A percentile compares a stretch with the other conserved stretches of the same genome.
Evolutionary conservation across 2,329 filamentous ascomycete species (phyloP).

Genomic region (Stagonosporopsis tanaceti): DNA sequence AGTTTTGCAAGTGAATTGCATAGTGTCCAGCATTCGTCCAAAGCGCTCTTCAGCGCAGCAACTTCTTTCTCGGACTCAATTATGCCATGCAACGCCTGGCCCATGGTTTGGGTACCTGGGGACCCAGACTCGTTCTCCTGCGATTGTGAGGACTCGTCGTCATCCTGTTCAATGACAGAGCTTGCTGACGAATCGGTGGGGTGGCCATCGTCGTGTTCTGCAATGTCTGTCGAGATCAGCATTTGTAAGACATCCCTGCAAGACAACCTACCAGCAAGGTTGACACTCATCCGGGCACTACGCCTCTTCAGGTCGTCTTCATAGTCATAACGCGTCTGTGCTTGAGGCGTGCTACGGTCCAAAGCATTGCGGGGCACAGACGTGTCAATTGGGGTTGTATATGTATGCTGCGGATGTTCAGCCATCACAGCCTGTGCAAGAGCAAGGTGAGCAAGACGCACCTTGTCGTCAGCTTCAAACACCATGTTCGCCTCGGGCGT

Average conservation of each 20-base stretch:
- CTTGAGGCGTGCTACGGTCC: constrained; percentile 80
- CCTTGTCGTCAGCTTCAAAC: constrained; percentile 47
- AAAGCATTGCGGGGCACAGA: constrained; percentile 60
- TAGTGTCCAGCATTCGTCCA: constrained; percentile 91
- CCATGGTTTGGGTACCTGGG: constrained; percentile 50
- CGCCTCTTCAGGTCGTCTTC: constrained; percentile 63
- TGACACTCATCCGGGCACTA: constrained; percentile 70
- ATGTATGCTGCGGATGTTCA: constrained; percentile 52
- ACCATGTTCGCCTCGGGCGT: constrained; percentile 51
- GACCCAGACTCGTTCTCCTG: constrained; percentile 36
- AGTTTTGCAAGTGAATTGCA: constrained; percentile 89
- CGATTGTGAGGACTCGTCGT: constrained; percentile 42
- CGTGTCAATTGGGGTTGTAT: constrained; percentile 78
- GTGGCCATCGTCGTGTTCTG: constrained; percentile 53
- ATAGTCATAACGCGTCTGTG: constrained; percentile 82
- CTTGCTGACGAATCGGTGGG: constrained; percentile 39
- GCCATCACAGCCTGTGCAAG: constrained; percentile 32
- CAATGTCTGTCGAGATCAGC: constrained; percentile 53
- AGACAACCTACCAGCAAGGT: constrained; percentile 72
- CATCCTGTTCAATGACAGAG: constrained; percentile 45
- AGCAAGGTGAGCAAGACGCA: constrained; percentile 38
- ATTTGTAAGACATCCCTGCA: constrained; percentile 25
- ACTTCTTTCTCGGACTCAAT: constrained; percentile 70
- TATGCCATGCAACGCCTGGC: constrained; percentile 64
- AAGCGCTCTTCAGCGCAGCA: constrained; percentile 73